Base-by-base conservation (phyloP, 2,329 filamentous ascomycete genomes). In the Stemphylium vesicarium region DNA sequence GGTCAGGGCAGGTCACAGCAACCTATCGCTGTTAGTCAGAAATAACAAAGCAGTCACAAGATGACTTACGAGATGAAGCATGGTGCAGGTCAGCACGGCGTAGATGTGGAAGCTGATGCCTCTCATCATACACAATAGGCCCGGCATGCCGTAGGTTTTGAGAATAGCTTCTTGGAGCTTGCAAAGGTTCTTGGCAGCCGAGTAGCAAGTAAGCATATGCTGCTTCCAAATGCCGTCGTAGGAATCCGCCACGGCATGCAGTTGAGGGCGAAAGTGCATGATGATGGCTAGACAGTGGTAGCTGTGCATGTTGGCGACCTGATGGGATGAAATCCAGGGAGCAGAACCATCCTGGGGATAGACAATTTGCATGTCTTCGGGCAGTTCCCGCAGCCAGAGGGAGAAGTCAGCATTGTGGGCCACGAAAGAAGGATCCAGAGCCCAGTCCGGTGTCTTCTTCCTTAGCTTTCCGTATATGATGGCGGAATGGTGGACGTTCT, bases 91-190 rank as follows among this genome's bases (percentile, higher is more conserved):
- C 40, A 98, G 79, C 22, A 96, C 87, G 51, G 88, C 87, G 70
- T 98, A 98, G n/a, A 98, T 92, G 5, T 91, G 92, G 69, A 96
- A 98, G 75, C 93, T 96, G 72, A 96, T 92, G 35, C 94, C 94
- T 63, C 94, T 85, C 69, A 94, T 89, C 94, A 97, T 97, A 77
- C 89, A 96, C 65, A 95, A 83, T 13, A 98, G 81, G 0, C 93
- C 94, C 13, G 85, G 85, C 56, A 96, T 79, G 2, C 92, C 91
- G 73, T 88, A 96, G 0, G 85, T 84, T 49, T 88, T 84, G 54
- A 96, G 71, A 32, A 96, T 86, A 2, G 88, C 88, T 76, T 98
- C 94, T 70, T 97, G 92, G 5, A 97, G 77, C 56, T 90, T 87
- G 75, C 93, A 97, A 45, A 98, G 82, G 36, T 84, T 85, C 75